Percentiles rank a stretch among this genome's conserved stretches.
Evolutionary conservation across 75 land plant species (phyloP).

Genomic region (Pinus tabuliformis): DNA sequence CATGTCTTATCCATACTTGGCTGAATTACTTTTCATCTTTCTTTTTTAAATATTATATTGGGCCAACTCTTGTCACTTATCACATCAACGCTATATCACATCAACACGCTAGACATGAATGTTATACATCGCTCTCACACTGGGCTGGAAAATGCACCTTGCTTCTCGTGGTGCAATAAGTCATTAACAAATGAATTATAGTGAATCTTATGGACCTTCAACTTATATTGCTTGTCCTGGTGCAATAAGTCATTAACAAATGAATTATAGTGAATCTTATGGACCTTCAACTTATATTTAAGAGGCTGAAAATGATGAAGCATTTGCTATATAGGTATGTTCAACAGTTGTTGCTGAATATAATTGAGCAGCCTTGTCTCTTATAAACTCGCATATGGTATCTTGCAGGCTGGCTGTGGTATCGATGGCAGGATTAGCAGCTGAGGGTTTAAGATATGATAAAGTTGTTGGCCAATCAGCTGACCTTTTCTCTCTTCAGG

Average conservation of each 20-base stretch:
- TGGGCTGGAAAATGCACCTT: too few species aligned
- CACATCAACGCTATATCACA: too few species aligned
- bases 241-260: neutral
- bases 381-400: neutral
- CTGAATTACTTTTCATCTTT: too few species aligned
- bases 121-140: too few species aligned
- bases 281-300: neutral
- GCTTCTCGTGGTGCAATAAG: neutral
- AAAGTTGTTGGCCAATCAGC: conserved; percentile 98
- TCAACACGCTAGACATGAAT: too few species aligned
- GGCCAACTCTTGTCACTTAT: too few species aligned
- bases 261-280: neutral
- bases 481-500: conserved; percentile 91
- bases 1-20: too few species aligned
- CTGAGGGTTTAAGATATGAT: conserved; percentile 87
- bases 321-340: neutral
- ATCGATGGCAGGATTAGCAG: conserved; percentile 95
- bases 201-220: neutral
- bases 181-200: neutral
- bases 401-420: conserved; percentile 84
- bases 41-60: too few species aligned
- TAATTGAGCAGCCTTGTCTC: neutral
- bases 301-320: too few species aligned
- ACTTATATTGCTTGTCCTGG: neutral
- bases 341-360: neutral